phyloP scores from a whole-genome alignment of 805 yeast genomes.

The Diddensiella transvaalensis region DNA sequence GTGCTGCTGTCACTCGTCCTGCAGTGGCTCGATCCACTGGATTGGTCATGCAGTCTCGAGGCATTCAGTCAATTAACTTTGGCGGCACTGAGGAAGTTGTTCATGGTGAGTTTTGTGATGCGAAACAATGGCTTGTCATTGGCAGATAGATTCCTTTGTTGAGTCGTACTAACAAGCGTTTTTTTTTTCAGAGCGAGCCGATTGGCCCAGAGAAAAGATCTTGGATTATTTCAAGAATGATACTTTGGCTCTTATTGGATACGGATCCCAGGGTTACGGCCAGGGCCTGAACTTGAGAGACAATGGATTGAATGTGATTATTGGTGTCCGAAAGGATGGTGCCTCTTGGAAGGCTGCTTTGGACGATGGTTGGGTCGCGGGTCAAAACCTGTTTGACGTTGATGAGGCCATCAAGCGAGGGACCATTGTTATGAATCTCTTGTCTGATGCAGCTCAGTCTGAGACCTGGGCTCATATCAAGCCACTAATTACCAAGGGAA shows the following conservation, averaged over 20 bases:
- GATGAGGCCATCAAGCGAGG: slow-evolving; percentile 90
- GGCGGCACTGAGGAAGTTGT: slow-evolving; percentile 94
- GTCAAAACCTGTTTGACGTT: slow-evolving; percentile 94
- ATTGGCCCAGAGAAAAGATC: slow-evolving; percentile 98
- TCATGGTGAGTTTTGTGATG: slow-evolving; percentile 39
- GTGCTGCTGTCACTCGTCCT: slow-evolving; percentile 35
- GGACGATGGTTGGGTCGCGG: slow-evolving; percentile 99
- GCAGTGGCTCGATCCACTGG: slow-evolving; percentile 23
- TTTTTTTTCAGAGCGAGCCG: slow-evolving; percentile 68
- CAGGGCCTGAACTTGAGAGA: slow-evolving; percentile 99
- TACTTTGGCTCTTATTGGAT: slow-evolving; percentile 95
- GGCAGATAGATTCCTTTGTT: too few relatives aligned
- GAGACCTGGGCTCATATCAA: slow-evolving; percentile 89
- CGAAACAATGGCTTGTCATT: too few relatives aligned
- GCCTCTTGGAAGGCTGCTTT: slow-evolving; percentile 99
- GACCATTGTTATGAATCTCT: slow-evolving; percentile 93
- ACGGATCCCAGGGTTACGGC: slow-evolving; percentile 99
- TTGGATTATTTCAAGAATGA: slow-evolving; percentile 96
- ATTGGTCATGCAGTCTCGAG: slow-evolving; percentile 58
- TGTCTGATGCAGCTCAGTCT: slow-evolving; percentile 99
- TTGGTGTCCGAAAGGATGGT: slow-evolving; percentile 98
- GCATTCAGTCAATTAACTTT: slow-evolving; percentile 93
- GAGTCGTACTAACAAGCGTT: background rate
- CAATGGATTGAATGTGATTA: slow-evolving; percentile 94
- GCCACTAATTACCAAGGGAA: slow-evolving; percentile 93